Conservation (phyloP, 768 basidiomycete species). For the Rhodosporidiobolus sp. region DNA sequence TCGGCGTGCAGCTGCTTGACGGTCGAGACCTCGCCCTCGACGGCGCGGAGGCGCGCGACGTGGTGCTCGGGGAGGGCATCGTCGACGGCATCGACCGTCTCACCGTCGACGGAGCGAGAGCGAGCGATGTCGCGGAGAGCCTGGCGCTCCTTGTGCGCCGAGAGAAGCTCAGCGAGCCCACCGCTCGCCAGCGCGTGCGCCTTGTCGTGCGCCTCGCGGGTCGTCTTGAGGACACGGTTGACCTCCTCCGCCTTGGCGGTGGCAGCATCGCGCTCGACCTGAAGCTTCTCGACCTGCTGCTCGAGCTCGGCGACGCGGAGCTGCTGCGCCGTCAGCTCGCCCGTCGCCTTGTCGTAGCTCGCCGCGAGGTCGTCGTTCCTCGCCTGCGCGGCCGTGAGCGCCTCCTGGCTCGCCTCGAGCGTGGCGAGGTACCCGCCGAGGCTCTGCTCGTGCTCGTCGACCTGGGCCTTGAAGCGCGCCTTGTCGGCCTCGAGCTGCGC, state of each 20-base stretch:
- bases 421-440: conserved; percentile 82
- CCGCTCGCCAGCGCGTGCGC: conserved; percentile 34
- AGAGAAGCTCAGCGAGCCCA: conserved; percentile 34
- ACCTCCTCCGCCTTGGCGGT: conserved; percentile 22
- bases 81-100: neutral
- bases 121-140: neutral
- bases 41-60: conserved; percentile 21
- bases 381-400: conserved; percentile 69
- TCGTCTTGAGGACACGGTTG: conserved; percentile 33
- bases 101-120: neutral
- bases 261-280: conserved; percentile 14
- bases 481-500: conserved; percentile 80
- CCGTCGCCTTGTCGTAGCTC: conserved; percentile 66
- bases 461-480: conserved; percentile 60
- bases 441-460: conserved; percentile 67
- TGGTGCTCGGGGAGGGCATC: neutral
- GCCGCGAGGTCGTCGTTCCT: conserved; percentile 75
- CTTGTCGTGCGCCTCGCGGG: conserved; percentile 36
- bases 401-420: conserved; percentile 76
- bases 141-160: conserved; percentile 2
- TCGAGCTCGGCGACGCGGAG: conserved; percentile 25
- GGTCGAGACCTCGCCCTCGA: conserved; percentile 33
- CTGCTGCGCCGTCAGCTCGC: conserved; percentile 59
- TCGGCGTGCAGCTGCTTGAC: conserved; percentile 34
- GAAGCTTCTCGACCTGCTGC: conserved; percentile 26